Evolutionary conservation across 2,329 filamentous ascomycete genomes (phyloP).

Genomic region (Alternaria rosae): DNA sequence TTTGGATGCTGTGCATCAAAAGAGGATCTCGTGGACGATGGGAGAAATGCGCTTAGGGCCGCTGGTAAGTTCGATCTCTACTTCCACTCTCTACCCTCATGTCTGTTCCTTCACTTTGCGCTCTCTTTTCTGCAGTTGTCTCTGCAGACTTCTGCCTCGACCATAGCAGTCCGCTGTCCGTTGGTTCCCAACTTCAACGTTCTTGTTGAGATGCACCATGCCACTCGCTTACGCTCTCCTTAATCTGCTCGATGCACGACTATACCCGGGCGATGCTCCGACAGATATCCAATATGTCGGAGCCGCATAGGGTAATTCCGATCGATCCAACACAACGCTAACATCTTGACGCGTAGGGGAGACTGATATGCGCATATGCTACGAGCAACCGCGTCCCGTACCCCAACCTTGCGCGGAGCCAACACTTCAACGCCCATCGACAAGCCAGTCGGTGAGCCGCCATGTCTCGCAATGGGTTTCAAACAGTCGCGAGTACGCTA

Average conservation of each 20-base stretch:
- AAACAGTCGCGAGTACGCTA: slow-evolving; percentile 44
- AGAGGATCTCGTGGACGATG: slow-evolving; percentile 38
- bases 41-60: slow-evolving; percentile 22
- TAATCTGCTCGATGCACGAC: slow-evolving; percentile 34
- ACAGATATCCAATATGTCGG: slow-evolving; percentile 12
- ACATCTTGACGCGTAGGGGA: slow-evolving; percentile 25
- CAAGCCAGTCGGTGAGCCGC: slow-evolving; percentile 45
- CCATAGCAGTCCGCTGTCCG: not conserved
- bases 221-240: slow-evolving; percentile 27
- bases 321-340: slow-evolving; percentile 16
- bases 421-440: slow-evolving; percentile 39
- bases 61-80: slow-evolving; percentile 38
- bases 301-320: slow-evolving; percentile 19
- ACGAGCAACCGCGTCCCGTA: slow-evolving; percentile 43
- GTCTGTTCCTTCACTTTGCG: not conserved
- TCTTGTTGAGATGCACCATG: slow-evolving; percentile 31
- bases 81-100: slow-evolving; percentile 6
- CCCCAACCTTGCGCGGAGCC: slow-evolving; percentile 41
- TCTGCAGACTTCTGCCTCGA: not conserved
- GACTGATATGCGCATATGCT: slow-evolving; percentile 41
- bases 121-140: not conserved
- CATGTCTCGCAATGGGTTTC: slow-evolving; percentile 49
- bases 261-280: slow-evolving; percentile 18
- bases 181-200: not conserved
- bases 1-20: slow-evolving; percentile 50